Evolutionary conservation across 345 rosid genomes (phyloP).

Genomic region (Populus davidiana): DNA sequence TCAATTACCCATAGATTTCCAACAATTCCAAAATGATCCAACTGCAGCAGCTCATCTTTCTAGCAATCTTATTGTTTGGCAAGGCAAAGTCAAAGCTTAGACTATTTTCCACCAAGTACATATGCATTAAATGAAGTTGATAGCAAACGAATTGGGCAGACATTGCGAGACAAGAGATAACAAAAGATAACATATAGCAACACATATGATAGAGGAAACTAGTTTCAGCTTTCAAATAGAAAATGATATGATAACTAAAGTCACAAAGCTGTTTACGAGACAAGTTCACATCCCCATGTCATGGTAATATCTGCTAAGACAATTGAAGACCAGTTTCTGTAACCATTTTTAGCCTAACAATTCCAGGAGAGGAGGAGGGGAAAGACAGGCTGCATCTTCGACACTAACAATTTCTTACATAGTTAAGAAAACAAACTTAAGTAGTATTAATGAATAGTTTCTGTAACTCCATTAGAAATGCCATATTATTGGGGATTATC

Average conservation of each 20-base stretch:
- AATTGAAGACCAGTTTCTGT: background rate
- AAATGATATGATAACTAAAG: background rate
- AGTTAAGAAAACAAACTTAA: background rate
- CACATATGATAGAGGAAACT: background rate
- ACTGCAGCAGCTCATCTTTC: background rate
- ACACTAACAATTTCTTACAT: background rate
- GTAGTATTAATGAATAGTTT: background rate
- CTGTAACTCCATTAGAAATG: background rate
- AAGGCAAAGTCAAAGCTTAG: background rate
- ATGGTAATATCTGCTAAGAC: background rate
- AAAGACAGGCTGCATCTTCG: background rate
- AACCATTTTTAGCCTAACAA: background rate
- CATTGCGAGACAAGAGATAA: too few relatives aligned
- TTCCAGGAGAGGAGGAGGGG: background rate
- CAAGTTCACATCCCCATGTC: background rate
- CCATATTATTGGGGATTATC: background rate
- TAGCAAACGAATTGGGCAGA: too few relatives aligned
- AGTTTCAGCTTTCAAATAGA: background rate
- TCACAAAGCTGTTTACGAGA: background rate
- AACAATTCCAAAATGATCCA: background rate
- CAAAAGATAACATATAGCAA: background rate
- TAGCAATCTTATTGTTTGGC: background rate
- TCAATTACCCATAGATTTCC: background rate
- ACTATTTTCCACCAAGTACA: too few relatives aligned
- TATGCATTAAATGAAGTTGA: too few relatives aligned